phyloP scores from a whole-genome alignment of 1,284 basidiomycete genomes.

The Leccinum solheimii region DNA sequence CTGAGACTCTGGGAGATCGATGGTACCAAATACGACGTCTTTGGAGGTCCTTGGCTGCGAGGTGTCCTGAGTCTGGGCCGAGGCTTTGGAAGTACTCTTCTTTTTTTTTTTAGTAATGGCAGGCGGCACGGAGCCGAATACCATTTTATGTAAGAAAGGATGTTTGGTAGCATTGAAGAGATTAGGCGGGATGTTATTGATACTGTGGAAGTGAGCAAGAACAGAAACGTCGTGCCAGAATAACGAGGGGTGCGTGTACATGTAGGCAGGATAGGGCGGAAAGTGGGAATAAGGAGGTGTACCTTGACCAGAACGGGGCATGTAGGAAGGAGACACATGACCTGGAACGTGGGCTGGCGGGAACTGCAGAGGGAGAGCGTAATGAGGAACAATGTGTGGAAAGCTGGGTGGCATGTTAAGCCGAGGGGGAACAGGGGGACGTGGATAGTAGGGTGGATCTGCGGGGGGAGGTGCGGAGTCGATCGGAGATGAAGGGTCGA shows the following conservation, averaged over 20 bases:
- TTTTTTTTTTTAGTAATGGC: slow-evolving; percentile 21
- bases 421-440: slow-evolving; percentile 18
- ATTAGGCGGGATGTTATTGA: slow-evolving; percentile 16
- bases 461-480: slow-evolving; percentile 12
- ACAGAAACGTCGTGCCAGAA: slow-evolving; percentile 26
- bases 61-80: slow-evolving; percentile 10
- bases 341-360: slow-evolving; percentile 24
- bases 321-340: slow-evolving; percentile 32
- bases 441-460: slow-evolving; percentile 22
- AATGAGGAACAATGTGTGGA: slow-evolving; percentile 23
- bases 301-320: slow-evolving; percentile 27
- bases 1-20: slow-evolving; percentile 34
- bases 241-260: slow-evolving; percentile 29
- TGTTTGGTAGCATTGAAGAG: slow-evolving; percentile 18
- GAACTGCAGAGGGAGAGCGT: slow-evolving; percentile 29
- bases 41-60: slow-evolving; percentile 13
- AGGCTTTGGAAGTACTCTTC: slow-evolving; percentile 5
- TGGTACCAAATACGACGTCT: slow-evolving; percentile 52
- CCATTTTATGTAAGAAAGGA: slow-evolving; percentile 11
- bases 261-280: slow-evolving; percentile 34
- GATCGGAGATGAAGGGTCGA: slow-evolving; percentile 21
- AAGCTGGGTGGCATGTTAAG: slow-evolving; percentile 28
- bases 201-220: slow-evolving; percentile 19
- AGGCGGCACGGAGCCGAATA: slow-evolving; percentile 23
- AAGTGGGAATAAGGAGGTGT: slow-evolving; percentile 37